Percentiles rank a stretch among this genome's conserved stretches.
Conservation (phyloP, 768 basidiomycete genomes). For the Porphyrellus cyaneotinctus region DNA sequence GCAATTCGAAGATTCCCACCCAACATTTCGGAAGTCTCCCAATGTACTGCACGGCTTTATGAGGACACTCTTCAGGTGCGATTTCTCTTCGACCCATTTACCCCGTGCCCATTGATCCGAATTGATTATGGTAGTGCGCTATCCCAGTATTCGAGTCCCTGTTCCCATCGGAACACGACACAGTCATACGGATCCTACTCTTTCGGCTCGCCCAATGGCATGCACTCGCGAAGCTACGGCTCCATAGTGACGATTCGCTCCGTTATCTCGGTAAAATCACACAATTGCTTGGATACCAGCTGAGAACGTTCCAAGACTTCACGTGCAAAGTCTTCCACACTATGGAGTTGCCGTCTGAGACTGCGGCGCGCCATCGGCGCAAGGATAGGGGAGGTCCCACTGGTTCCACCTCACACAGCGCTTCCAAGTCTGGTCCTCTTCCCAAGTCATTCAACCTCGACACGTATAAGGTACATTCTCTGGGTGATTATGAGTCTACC, state of each 20-base stretch:
- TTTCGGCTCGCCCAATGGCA: conserved; percentile 33
- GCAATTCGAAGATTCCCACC: conserved; percentile 35
- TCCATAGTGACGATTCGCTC: too few species aligned
- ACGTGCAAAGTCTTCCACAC: conserved; percentile 28
- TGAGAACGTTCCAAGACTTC: neutral
- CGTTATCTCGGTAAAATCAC: too few species aligned
- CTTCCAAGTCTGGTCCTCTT: neutral
- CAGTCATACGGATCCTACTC: conserved; percentile 14
- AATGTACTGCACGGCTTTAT: conserved; percentile 37
- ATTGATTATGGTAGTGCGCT: too few species aligned
- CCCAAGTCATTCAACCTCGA: conserved; percentile 28
- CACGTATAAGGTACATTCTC: conserved; percentile 34
- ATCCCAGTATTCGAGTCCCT: neutral
- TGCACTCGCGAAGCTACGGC: too few species aligned
- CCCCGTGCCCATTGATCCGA: too few species aligned
- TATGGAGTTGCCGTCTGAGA: conserved; percentile 17
- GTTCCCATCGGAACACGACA: conserved; percentile 23
- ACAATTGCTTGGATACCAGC: neutral
- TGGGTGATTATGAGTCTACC: conserved; percentile 31
- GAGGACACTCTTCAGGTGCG: conserved; percentile 41
- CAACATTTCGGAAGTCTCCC: conserved; percentile 35
- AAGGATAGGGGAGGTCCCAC: neutral
- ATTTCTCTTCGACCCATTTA: too few species aligned
- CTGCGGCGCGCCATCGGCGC: conserved; percentile 12
- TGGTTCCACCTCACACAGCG: too few species aligned